Conservation (phyloP, 345 rosid genomes). For the Citrus hindsii region DNA sequence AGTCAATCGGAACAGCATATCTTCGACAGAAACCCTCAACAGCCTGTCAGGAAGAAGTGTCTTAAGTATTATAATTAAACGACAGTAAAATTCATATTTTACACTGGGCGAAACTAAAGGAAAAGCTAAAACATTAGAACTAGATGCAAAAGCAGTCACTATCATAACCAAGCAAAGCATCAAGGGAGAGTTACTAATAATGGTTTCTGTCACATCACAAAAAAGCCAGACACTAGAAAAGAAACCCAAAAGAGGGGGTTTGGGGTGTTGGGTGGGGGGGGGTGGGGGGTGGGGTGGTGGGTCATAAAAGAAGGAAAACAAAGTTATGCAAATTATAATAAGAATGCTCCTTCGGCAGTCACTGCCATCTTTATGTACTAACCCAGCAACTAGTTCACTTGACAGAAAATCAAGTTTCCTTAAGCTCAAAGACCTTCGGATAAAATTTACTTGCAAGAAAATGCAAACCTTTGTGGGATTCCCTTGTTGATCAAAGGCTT, state of each 20-base stretch:
- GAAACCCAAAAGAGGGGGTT: background rate
- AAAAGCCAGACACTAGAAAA: background rate
- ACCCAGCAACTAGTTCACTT: background rate
- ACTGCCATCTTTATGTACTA: background rate
- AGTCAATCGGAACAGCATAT: conserved; percentile 58
- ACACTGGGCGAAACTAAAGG: background rate
- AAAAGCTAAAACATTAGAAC: background rate
- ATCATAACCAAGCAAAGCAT: background rate
- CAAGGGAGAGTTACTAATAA: background rate
- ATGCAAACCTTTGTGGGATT: conserved; percentile 81
- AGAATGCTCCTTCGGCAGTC: conserved; percentile 2
- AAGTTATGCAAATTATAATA: background rate
- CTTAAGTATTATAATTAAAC: background rate
- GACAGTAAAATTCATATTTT: background rate
- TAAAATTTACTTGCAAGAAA: conserved; percentile 15
- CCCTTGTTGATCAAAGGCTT: conserved; percentile 87
- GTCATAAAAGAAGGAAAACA: background rate
- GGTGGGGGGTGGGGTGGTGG: no score
- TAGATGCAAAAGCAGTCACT: conserved; percentile 2
- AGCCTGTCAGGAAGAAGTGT: conserved; percentile 56
- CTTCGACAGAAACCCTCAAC: conserved; percentile 94
- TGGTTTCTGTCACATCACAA: background rate
- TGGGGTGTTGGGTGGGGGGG: no score
- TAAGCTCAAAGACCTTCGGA: conserved; percentile 10
- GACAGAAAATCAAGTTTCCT: conserved; percentile 5